Conservation (phyloP, 306 rosid species). For the Vigna hirtella region DNA sequence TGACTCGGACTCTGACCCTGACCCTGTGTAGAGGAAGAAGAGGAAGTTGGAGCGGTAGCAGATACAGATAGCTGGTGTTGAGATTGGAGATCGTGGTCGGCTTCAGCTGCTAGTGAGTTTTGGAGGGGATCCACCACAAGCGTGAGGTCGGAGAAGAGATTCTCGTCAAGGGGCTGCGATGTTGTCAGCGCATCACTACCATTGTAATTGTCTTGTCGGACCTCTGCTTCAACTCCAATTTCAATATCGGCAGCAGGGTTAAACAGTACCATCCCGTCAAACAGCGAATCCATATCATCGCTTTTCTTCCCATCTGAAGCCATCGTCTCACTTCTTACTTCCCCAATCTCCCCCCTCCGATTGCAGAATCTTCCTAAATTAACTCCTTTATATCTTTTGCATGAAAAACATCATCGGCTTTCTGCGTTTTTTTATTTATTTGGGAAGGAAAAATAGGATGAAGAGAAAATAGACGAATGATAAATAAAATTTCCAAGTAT, state of each 20-base stretch:
- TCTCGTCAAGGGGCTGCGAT: constrained; percentile 76
- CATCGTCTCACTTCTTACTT: constrained; percentile 15
- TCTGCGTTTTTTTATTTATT: too few species aligned
- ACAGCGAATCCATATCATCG: constrained; percentile 72
- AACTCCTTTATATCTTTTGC: background rate
- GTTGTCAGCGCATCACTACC: constrained; percentile 32
- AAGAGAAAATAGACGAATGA: too few species aligned
- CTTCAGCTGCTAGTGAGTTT: constrained; percentile 31
- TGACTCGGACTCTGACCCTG: constrained; percentile 24
- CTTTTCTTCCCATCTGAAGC: constrained; percentile 50
- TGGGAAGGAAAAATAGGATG: too few species aligned
- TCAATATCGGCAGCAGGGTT: constrained; percentile 54
- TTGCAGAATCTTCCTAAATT: background rate
- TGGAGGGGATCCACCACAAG: constrained; percentile 54
- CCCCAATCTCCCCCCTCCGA: background rate
- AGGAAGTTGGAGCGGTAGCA: background rate
- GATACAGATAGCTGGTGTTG: constrained; percentile 1
- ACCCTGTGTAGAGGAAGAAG: constrained; percentile 42
- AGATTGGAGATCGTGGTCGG: constrained; percentile 35
- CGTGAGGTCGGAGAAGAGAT: constrained; percentile 84
- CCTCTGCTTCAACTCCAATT: constrained; percentile 21
- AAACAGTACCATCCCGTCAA: constrained; percentile 83
- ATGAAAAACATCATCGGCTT: background rate
- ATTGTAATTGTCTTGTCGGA: constrained; percentile 34
- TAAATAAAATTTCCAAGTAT: too few species aligned